phyloP scores from a whole-genome alignment of 352 stramenopile genomes.

The Globisporangium cystogenes region DNA sequence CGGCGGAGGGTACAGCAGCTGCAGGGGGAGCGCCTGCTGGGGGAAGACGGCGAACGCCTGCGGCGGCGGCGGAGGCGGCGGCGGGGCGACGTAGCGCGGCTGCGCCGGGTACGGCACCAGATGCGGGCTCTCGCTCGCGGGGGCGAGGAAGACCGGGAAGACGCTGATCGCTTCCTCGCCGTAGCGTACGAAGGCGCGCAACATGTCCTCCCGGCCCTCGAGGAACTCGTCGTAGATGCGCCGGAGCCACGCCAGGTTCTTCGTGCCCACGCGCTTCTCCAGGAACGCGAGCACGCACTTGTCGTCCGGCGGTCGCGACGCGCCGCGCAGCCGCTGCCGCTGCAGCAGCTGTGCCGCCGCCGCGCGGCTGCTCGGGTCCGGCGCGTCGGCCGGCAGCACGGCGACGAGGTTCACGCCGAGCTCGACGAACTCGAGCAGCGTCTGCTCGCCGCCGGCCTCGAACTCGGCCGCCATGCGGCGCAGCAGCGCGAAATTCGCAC shows the following conservation, averaged over 20 bases:
- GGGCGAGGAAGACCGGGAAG: slow-evolving; percentile 19
- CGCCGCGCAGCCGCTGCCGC: slow-evolving; percentile 21
- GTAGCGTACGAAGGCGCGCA: slow-evolving; percentile 18
- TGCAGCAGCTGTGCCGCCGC: slow-evolving; percentile 18
- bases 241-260: slow-evolving; percentile 28
- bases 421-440: slow-evolving; percentile 26
- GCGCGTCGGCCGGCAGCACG: slow-evolving; percentile 19
- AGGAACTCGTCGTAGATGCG: slow-evolving; percentile 29
- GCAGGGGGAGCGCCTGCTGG: background rate
- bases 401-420: slow-evolving; percentile 23
- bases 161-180: slow-evolving; percentile 21
- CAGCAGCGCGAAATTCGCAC: slow-evolving; percentile 20
- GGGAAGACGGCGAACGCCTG: background rate
- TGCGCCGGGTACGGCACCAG: slow-evolving; percentile 6
- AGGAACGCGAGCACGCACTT: slow-evolving; percentile 19
- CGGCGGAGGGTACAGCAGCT: background rate
- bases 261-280: slow-evolving; percentile 23
- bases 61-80: too few species aligned
- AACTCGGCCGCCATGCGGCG: slow-evolving; percentile 25
- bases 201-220: slow-evolving; percentile 12
- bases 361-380: background rate
- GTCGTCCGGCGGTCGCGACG: background rate
- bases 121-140: background rate
- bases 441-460: slow-evolving; percentile 18
- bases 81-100: slow-evolving; percentile 7